Evolutionary conservation across 2,329 filamentous ascomycete species (phyloP).

Genomic region (Rhynchosporium secalis): DNA sequence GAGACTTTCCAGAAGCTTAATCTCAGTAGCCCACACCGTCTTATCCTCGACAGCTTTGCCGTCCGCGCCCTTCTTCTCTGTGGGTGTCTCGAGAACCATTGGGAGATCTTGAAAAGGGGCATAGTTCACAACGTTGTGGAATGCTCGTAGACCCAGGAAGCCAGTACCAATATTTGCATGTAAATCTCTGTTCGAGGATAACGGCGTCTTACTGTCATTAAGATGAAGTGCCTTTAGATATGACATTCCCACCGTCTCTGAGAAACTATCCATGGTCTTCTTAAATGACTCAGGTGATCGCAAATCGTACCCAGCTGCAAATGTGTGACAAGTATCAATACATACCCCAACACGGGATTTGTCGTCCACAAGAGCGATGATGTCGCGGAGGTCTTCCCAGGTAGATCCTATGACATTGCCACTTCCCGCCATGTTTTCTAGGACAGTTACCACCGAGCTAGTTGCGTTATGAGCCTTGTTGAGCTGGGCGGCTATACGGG

Average conservation of each 20-base stretch:
- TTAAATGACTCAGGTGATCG: conserved; percentile 72
- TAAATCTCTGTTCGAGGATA: conserved; percentile 78
- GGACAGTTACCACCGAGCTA: conserved; percentile 72
- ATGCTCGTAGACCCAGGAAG: conserved; percentile 85
- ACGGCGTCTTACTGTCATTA: conserved; percentile 93
- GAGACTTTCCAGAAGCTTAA: conserved; percentile 87
- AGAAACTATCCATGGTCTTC: conserved; percentile 73
- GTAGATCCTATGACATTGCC: conserved; percentile 84
- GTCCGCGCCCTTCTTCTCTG: conserved; percentile 66
- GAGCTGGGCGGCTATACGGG: conserved; percentile 76
- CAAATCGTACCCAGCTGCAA: conserved; percentile 91
- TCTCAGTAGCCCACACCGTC: conserved; percentile 86
- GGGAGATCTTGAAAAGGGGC: conserved; percentile 73
- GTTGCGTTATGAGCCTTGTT: conserved; percentile 81
- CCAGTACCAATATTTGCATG: conserved; percentile 97
- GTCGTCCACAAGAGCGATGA: conserved; percentile 77
- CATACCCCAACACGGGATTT: conserved; percentile 88
- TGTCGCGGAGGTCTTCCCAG: conserved; percentile 83
- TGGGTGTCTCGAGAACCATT: conserved; percentile 96
- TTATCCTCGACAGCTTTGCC: conserved; percentile 75
- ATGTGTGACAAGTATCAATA: conserved; percentile 94
- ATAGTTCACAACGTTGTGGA: conserved; percentile 89
- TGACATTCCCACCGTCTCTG: conserved; percentile 70
- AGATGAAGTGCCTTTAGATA: conserved; percentile 87
- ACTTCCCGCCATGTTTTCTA: conserved; percentile 94